phyloP scores from a whole-genome alignment of 106 monocot genomes.

The Allium cepa region DNA sequence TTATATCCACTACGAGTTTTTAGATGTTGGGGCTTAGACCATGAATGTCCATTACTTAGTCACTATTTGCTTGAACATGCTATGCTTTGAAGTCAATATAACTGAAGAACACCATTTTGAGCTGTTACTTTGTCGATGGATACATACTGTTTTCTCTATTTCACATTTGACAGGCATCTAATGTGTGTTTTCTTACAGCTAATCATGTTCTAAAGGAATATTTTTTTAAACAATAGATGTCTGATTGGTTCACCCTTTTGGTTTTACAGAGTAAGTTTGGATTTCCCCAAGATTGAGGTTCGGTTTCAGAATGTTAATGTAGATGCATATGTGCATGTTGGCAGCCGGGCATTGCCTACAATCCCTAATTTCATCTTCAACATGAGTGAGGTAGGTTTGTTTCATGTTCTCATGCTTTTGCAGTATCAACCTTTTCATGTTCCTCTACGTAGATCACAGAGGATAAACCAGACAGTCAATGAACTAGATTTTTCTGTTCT shows the following conservation, averaged over 20 bases:
- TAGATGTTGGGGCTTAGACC: too few species aligned
- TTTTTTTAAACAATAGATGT: background rate
- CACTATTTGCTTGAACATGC: too few species aligned
- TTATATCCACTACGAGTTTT: too few species aligned
- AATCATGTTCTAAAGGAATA: too few species aligned
- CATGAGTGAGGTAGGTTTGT: constrained; percentile 76
- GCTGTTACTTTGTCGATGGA: background rate
- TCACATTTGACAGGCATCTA: background rate
- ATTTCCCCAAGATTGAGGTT: constrained; percentile 95
- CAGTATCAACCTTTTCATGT: too few species aligned
- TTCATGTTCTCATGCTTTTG: background rate
- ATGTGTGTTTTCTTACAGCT: background rate
- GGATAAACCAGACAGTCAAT: too few species aligned
- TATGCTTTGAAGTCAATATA: background rate
- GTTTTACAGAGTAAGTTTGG: constrained; percentile 56
- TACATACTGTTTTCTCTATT: background rate
- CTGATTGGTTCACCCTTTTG: background rate
- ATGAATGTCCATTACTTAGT: too few species aligned
- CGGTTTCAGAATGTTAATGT: constrained; percentile 82
- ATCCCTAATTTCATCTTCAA: constrained; percentile 91
- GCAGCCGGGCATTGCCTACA: constrained; percentile 92
- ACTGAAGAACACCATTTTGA: too few species aligned
- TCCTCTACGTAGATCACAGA: too few species aligned
- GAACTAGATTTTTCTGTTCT: too few species aligned
- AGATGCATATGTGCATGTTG: constrained; percentile 82